Evolutionary conservation across 768 basidiomycete genomes (phyloP), one percentile per base, ranked within the genome.

Genomic region (Lactarius deliciosus): DNA sequence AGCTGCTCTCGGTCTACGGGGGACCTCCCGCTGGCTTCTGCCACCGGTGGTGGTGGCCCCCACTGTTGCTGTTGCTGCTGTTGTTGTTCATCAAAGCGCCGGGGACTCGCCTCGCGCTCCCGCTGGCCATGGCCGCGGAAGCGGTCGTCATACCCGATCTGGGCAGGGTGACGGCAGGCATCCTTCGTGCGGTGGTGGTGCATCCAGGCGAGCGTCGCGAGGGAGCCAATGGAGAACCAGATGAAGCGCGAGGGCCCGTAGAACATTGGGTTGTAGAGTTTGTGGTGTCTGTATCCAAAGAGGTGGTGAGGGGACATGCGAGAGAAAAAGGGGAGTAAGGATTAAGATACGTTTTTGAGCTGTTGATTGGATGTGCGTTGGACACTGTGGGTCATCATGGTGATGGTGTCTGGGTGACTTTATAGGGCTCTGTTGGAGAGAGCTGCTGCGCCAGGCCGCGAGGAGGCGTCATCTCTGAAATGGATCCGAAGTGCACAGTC

Each of bases 191-290:
- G 30, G 54, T 75, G 30, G 53, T 75, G 74, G n/a, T 40, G 60
- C 76, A 75, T 62, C 75, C 76, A 82, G 68, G 75, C 77, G 28
- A 74, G 73, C 0, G 78, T 77, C 32, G 68, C 71, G 3, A 76
- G 77, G 7, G 85, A 87, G 66, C 89, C 90, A 69, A 89, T 22
- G 70, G 81, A 10, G 79, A 91, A 89, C 89, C 89, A 91, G 73
- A 90, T 36, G 62, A 89, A 50, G 68, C 89, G 86, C 54, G 83
- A 83, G n/a, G 84, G 83, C 7, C 81, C 73, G 63, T 0, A 53
- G 50, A 53, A 64, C 43, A 68, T 38, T 54, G 43, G 63, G 16
- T n/a, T 25, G 8, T 15, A 50, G 25, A 9, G 22, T 3, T 13
- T 6, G 25, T 16, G 57, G 53, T 32, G 16, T 7, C 54, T 5